Base-by-base conservation (phyloP, 2,329 filamentous ascomycete species). In the Arthroderma sp. region DNA sequence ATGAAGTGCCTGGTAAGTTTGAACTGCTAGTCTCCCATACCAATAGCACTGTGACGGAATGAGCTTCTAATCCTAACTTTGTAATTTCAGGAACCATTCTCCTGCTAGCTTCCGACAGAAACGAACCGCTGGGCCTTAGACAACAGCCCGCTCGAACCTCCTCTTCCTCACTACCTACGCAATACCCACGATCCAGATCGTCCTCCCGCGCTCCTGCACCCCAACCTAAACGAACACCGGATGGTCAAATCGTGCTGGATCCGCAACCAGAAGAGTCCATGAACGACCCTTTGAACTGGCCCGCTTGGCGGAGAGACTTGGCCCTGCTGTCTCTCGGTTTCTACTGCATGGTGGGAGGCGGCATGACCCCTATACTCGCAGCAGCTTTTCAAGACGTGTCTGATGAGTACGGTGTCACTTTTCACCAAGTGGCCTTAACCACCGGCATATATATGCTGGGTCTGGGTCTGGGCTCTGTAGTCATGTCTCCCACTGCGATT, bases 381-480 rank as follows among this genome's bases (percentile, higher is more conserved):
- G 89, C 91, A 6, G 89, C 87, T 8, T 96, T 95, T 68, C 80
- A 79, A 30, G 70, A 93, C 37, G 83, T 96, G 8, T 82, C 87
- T 1, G 51, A 71, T 0, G 74, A 72, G 1, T 82, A 83, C 58
- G 49, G 73, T 48, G 76, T 94, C 22, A 71, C 76, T 0, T 77
- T 83, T 10, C 75, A 86, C 29, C 66, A 75, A 42, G 86, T 95
- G 3, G 82, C 89, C 2, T 71, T 94, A 46, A 96, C 89, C 0
- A 94, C 88, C 0, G 88, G 88, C 0, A 67, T 95, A 9, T 95
- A 86, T 66, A 95, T 96, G 88, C 73, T 94, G 75, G 91, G 91
- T 0, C 68, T 96, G 34, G 89, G 88, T 1, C 55, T 95, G 1
- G 89, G 89, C 1, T 86, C 80, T 11, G 80, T 95, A 5, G 58